A percentile compares a stretch with the other conserved stretches of the same genome.
Evolutionary conservation across 768 basidiomycete genomes (phyloP).

Genomic region (Phlegmacium glaucopus): DNA sequence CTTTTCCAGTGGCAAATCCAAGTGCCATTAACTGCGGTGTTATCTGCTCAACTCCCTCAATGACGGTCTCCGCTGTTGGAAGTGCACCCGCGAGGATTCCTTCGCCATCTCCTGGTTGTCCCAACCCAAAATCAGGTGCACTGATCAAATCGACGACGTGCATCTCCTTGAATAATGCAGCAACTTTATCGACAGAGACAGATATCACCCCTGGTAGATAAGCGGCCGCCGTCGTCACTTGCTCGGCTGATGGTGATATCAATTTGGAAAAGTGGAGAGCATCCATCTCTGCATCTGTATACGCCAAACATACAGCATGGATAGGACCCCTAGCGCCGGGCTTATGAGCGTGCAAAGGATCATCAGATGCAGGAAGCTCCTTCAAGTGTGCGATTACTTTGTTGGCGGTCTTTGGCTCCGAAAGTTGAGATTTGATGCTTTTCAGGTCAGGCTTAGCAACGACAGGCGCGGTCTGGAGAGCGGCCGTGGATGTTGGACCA

Average conservation of each 20-base stretch:
- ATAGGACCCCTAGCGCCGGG: constrained; percentile 44
- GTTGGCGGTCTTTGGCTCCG: constrained; percentile 63
- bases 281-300: constrained; percentile 60
- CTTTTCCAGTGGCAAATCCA: constrained; percentile 70
- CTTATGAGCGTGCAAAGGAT: constrained; percentile 10
- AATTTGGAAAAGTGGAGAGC: constrained; percentile 56
- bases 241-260: constrained; percentile 1
- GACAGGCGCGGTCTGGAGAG: constrained; percentile 36
- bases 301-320: constrained; percentile 72
- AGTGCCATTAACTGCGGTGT: constrained; percentile 77
- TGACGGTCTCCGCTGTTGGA: constrained; percentile 70
- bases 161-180: constrained; percentile 53
- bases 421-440: constrained; percentile 66
- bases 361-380: constrained; percentile 48
- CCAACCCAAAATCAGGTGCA: constrained; percentile 65
- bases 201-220: constrained; percentile 38
- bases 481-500: constrained; percentile 39
- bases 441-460: constrained; percentile 50
- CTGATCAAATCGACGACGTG: constrained; percentile 58
- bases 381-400: constrained; percentile 72
- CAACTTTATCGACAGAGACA: constrained; percentile 48
- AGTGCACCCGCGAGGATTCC: constrained; percentile 74
- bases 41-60: constrained; percentile 64
- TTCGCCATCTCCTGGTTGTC: constrained; percentile 63
- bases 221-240: constrained; percentile 6